Evolutionary conservation across 2,329 filamentous ascomycete species (phyloP).

Genomic region (Pseudofabraea citricarpa): DNA sequence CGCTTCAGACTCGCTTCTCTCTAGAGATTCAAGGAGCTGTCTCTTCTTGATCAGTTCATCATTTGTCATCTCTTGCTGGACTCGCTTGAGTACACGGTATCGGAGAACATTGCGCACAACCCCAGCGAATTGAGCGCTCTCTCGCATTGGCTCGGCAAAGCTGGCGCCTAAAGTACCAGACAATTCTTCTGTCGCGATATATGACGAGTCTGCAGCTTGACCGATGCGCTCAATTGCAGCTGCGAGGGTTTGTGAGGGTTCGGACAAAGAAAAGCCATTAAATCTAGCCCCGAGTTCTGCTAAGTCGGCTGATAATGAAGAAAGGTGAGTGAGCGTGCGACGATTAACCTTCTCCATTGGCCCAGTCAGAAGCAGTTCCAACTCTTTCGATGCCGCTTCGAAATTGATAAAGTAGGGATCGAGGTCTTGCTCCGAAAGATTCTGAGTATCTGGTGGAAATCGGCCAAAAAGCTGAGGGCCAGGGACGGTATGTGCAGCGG

Average conservation of each 20-base stretch:
- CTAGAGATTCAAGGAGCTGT: conserved; percentile 77
- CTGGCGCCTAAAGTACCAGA: conserved; percentile 83
- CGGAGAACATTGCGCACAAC: conserved; percentile 85
- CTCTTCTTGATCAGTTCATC: conserved; percentile 90
- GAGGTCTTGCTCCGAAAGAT: conserved; percentile 80
- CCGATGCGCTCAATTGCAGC: conserved; percentile 91
- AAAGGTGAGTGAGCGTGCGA: conserved; percentile 79
- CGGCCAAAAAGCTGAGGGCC: conserved; percentile 64
- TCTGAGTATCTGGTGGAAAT: conserved; percentile 75
- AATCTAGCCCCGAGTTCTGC: conserved; percentile 93
- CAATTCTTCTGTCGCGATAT: conserved; percentile 90
- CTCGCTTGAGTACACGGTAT: conserved; percentile 87
- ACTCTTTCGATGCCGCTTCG: conserved; percentile 84
- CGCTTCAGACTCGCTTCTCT: conserved; percentile 88
- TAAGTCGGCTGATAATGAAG: conserved; percentile 78
- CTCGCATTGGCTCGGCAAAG: conserved; percentile 96
- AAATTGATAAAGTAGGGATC: conserved; percentile 96
- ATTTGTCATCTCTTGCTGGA: conserved; percentile 95
- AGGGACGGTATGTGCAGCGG: conserved; percentile 51
- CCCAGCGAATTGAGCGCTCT: conserved; percentile 94
- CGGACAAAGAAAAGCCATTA: conserved; percentile 93
- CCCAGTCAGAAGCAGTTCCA: conserved; percentile 82
- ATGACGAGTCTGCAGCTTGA: conserved; percentile 92
- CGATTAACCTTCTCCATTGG: conserved; percentile 97
- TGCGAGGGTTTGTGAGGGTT: conserved; percentile 82